phyloP scores from a whole-genome alignment of 164 flowering plant genomes.

The Stephania japonica region DNA sequence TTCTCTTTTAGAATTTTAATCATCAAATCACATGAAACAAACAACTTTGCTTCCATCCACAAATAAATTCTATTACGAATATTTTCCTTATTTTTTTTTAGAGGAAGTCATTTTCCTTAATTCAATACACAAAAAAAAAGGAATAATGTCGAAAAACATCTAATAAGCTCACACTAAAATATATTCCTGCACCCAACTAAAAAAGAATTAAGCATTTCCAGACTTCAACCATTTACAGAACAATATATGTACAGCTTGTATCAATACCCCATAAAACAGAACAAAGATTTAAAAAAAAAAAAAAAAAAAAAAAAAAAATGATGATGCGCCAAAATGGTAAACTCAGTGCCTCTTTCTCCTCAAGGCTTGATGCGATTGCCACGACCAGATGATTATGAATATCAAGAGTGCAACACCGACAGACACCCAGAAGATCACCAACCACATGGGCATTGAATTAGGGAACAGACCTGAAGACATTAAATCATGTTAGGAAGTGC shows the following conservation, averaged over 20 bases:
- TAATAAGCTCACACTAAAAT: not conserved
- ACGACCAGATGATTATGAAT: conserved; percentile 66
- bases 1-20: too few relatives aligned
- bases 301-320: conserved; percentile 46
- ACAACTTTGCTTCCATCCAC: too few relatives aligned
- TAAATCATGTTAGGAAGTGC: not conserved
- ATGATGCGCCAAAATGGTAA: conserved; percentile 19
- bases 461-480: conserved; percentile 68
- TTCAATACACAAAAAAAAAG: too few relatives aligned
- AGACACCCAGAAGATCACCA: conserved; percentile 64
- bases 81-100: too few relatives aligned
- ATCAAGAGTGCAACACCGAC: conserved; percentile 39
- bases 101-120: too few relatives aligned
- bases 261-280: conserved; percentile 14
- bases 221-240: conserved; percentile 42
- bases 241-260: conserved; percentile 44
- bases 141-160: too few relatives aligned
- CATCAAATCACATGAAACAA: too few relatives aligned
- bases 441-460: conserved; percentile 73
- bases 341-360: conserved; percentile 49
- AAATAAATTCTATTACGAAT: too few relatives aligned
- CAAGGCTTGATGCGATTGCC: conserved; percentile 57
- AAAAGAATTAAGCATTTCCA: conserved; percentile 5
- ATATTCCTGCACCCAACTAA: not conserved
- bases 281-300: conserved; percentile 25